Evolutionary conservation across 176 grass and related monocot genomes (phyloP).

Genomic region (Avena insularis): DNA sequence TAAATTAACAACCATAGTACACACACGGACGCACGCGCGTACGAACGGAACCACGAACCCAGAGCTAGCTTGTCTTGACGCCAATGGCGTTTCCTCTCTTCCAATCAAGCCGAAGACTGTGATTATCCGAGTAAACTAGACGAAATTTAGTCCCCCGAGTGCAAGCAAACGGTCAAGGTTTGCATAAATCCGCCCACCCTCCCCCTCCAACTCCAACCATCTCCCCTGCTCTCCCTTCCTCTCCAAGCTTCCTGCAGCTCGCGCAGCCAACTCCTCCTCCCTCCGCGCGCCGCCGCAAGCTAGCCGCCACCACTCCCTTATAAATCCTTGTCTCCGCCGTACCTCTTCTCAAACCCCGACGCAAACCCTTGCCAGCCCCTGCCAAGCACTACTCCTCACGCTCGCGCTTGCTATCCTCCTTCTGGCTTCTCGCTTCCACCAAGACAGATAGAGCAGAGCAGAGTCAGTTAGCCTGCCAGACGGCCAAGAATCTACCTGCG

Average conservation of each 20-base stretch:
- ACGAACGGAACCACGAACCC: not conserved
- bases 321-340: conserved; percentile 20
- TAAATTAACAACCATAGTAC: not conserved
- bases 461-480: not conserved
- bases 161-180: conserved; percentile 22
- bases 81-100: not conserved
- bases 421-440: not conserved
- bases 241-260: not conserved
- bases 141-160: not conserved
- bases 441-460: not conserved
- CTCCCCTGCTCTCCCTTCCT: conserved; percentile 14
- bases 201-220: conserved; percentile 49
- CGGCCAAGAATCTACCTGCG: not conserved
- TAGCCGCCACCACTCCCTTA: not conserved
- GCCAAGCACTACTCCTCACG: not conserved
- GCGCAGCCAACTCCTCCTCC: not conserved
- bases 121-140: not conserved
- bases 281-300: not conserved
- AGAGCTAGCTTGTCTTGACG: not conserved
- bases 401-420: not conserved
- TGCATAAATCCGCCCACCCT: conserved; percentile 35
- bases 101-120: not conserved
- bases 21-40: too few relatives aligned
- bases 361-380: not conserved
- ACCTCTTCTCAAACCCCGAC: not conserved